These are phyloP conservation scores for Pythium chondricola DNA, from an alignment of 352 stramenopile genomes.

Conservation along the genomic window DNA sequence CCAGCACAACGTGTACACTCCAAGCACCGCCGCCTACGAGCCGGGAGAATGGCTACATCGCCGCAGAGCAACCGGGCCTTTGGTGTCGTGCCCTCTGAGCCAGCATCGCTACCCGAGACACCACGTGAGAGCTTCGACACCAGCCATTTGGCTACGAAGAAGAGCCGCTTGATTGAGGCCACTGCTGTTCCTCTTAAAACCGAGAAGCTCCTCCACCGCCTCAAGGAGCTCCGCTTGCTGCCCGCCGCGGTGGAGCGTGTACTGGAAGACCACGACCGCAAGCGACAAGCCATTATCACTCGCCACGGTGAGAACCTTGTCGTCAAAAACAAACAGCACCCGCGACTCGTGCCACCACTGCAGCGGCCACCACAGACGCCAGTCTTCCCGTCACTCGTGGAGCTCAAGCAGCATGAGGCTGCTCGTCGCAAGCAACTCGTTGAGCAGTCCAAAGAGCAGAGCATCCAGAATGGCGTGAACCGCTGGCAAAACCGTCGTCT, in stretches of 20 bases:
- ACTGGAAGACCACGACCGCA: constrained; percentile 9
- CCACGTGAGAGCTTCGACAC: no score
- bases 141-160: constrained; percentile 6
- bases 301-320: constrained; percentile 49
- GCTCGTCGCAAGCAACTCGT: constrained; percentile 46
- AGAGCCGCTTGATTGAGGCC: constrained; percentile 32
- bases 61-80: no score
- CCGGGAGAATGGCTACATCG: no score
- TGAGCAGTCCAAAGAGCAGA: constrained; percentile 34
- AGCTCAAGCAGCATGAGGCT: constrained; percentile 41
- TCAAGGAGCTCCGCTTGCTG: constrained; percentile 50
- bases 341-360: constrained; percentile 21
- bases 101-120: no score
- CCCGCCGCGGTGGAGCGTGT: constrained; percentile 49
- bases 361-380: constrained; percentile 48
- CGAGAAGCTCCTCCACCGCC: constrained; percentile 40
- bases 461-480: constrained; percentile 28
- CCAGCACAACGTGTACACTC: not conserved
- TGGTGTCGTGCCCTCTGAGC: no score
- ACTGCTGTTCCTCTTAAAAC: constrained; percentile 44
- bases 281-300: constrained; percentile 5
- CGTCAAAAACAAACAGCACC: constrained; percentile 35
- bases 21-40: no score
- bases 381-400: constrained; percentile 43
- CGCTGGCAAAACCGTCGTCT: constrained; percentile 47